Conservation (phyloP, 108 stramenopile genomes). For the Schizochytrium sp. region DNA sequence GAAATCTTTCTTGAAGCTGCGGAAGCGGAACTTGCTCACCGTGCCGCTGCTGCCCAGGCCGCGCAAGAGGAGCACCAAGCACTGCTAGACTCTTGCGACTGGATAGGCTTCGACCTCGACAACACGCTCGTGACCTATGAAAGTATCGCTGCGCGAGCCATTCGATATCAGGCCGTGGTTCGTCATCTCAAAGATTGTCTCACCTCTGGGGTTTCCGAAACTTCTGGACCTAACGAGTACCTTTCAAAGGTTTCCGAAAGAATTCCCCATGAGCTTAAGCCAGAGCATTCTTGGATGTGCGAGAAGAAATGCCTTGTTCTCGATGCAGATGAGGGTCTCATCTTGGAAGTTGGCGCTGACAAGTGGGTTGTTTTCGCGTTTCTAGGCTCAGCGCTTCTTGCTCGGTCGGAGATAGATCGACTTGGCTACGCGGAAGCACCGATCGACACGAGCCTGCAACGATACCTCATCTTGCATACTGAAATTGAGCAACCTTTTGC, state of each 20-base stretch:
- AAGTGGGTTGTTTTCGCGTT: background rate
- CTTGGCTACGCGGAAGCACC: background rate
- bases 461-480: background rate
- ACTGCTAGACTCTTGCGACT: background rate
- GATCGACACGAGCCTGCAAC: background rate
- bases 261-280: background rate
- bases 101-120: constrained; percentile 2
- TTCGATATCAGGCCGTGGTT: background rate
- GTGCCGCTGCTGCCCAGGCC: background rate
- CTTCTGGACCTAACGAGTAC: background rate
- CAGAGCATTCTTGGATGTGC: background rate
- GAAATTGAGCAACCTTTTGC: background rate
- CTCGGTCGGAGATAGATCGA: background rate
- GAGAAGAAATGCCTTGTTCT: background rate
- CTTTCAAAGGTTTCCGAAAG: background rate
- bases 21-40: background rate
- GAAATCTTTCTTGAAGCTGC: too few species aligned
- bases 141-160: background rate
- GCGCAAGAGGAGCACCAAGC: background rate
- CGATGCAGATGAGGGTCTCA: background rate
- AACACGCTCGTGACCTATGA: background rate
- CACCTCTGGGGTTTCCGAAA: background rate
- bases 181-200: background rate
- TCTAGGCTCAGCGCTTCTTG: background rate
- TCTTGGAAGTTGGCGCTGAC: background rate